These are phyloP conservation scores for Metschnikowia proteae DNA, from an alignment of 805 yeast species.

Conservation along the genomic window DNA sequence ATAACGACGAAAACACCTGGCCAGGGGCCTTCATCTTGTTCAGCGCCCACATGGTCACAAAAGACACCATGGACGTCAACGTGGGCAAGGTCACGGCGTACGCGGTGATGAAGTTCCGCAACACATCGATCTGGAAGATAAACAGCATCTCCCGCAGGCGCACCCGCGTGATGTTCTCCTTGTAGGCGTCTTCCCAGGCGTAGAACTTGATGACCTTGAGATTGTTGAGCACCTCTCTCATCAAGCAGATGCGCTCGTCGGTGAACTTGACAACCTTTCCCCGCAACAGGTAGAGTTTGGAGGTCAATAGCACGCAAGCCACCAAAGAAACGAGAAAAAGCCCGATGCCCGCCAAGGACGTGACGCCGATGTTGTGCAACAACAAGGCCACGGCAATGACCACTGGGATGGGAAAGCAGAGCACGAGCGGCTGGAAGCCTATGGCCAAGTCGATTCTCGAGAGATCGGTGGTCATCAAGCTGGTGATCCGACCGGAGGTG, in stretches of 20 bases:
- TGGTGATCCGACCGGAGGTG: constrained; percentile 38
- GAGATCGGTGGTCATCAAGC: constrained; percentile 42
- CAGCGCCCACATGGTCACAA: constrained; percentile 44
- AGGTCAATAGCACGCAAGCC: constrained; percentile 33
- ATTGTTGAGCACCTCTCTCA: constrained; percentile 41
- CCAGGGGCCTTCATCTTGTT: constrained; percentile 36
- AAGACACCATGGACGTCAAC: constrained; percentile 43
- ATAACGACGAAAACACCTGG: constrained; percentile 40
- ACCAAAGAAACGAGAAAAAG: constrained; percentile 34
- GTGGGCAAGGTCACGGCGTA: constrained; percentile 43
- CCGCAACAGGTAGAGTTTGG: constrained; percentile 33
- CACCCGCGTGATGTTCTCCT: constrained; percentile 30
- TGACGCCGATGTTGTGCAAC: constrained; percentile 35
- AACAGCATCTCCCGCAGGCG: constrained; percentile 39
- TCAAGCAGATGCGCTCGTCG: constrained; percentile 39
- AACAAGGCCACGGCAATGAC: constrained; percentile 36
- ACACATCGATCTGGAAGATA: constrained; percentile 38
- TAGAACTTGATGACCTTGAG: constrained; percentile 43
- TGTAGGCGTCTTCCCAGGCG: constrained; percentile 46
- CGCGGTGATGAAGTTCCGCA: constrained; percentile 42
- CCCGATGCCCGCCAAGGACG: constrained; percentile 41
- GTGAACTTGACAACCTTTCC: constrained; percentile 36
- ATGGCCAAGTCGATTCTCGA: constrained; percentile 42
- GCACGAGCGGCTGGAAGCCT: constrained; percentile 41
- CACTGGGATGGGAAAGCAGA: constrained; percentile 43